Base-by-base conservation (phyloP, 495 filamentous ascomycete species). In the Podospora appendiculata region DNA sequence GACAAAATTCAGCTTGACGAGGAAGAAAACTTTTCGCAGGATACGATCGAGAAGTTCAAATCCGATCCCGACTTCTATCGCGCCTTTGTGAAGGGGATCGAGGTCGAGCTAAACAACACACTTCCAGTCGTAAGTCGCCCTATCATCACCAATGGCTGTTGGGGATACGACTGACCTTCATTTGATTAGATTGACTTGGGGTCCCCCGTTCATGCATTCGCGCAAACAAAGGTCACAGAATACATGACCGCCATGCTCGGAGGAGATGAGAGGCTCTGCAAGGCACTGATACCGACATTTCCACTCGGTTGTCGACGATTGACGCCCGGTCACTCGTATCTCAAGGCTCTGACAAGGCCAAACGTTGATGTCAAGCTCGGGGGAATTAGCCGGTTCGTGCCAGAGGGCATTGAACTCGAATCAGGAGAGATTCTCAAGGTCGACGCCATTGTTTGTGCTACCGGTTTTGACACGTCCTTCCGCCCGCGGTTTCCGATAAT, bases 381-480 rank as follows among this genome's bases (percentile, higher is more conserved):
- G 0, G 69, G 55, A 1, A 87, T 89, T 58, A 63, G 71, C 36
- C 61, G 64, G 11, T 76, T 88, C 51, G 79, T 80, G 0, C 65
- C 70, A n/a, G 80, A 75, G 10, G 80, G 82, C 3, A 77, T 86
- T 47, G 69, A 80, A 54, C 77, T 80, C 9, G 69, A 69, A 10
- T 78, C 81, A 9, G 82, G 82, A 34, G 63, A 73, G 10, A 64
- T 79, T 38, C 60, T 82, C 36, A 65, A 78, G 47, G 73, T 82
- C 4, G 83, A 87, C 53, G 74, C 73, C 8, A 74, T 84, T n/a
- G 76, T 90, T 57, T 89, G 86, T 60, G 79, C 86, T 3, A 90
- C 86, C 0, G 86, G 86, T 6, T 86, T 84, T 42, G 80, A 88
- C 50, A 69, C 63, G 6, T 79, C 82, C 16, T 79, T 85, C 54